A percentile compares a stretch with the other conserved stretches of the same genome.
These are phyloP conservation scores for Emmonsiellopsis sp. DNA, from an alignment of 2,329 filamentous ascomycete species.

Conservation along the genomic window DNA sequence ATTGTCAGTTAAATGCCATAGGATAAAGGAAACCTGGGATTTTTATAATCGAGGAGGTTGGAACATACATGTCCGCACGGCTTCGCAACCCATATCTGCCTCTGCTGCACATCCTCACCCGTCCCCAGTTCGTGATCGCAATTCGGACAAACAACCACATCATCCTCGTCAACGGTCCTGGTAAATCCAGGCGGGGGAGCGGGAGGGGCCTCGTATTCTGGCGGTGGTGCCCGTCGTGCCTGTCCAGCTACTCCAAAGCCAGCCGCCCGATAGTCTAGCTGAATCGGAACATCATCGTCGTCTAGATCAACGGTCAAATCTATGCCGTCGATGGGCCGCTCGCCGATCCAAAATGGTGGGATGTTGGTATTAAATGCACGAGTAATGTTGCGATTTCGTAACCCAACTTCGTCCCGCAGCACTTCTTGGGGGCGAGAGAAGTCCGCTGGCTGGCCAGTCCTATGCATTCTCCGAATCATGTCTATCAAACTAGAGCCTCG, in stretches of 20 bases:
- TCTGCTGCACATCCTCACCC: constrained; percentile 57
- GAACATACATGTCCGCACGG: constrained; percentile 77
- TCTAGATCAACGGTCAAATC: constrained; percentile 20
- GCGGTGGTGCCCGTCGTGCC: constrained; percentile 13
- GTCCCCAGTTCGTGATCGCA: constrained; percentile 77
- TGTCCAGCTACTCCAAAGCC: constrained; percentile 30
- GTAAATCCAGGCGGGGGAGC: constrained; percentile 69
- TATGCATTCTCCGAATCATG: constrained; percentile 8
- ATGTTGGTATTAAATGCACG: constrained; percentile 9
- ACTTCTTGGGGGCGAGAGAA: constrained; percentile 5
- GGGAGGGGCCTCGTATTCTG: constrained; percentile 52
- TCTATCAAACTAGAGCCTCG: constrained; percentile 8
- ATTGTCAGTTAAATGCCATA: constrained; percentile 1
- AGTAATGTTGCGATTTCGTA: constrained; percentile 2
- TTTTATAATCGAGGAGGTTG: background rate
- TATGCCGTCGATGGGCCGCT: constrained; percentile 13
- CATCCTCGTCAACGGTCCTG: constrained; percentile 60
- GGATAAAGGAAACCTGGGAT: constrained; percentile 2
- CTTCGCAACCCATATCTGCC: constrained; percentile 88
- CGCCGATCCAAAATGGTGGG: constrained; percentile 17
- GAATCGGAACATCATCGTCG: constrained; percentile 17
- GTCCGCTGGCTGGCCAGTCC: background rate
- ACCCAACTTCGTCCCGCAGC: constrained; percentile 16
- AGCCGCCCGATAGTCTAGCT: constrained; percentile 31
- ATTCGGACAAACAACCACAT: constrained; percentile 71